Conservation (phyloP, 2,329 filamentous ascomycete species). For the Thyridium curvatum region DNA sequence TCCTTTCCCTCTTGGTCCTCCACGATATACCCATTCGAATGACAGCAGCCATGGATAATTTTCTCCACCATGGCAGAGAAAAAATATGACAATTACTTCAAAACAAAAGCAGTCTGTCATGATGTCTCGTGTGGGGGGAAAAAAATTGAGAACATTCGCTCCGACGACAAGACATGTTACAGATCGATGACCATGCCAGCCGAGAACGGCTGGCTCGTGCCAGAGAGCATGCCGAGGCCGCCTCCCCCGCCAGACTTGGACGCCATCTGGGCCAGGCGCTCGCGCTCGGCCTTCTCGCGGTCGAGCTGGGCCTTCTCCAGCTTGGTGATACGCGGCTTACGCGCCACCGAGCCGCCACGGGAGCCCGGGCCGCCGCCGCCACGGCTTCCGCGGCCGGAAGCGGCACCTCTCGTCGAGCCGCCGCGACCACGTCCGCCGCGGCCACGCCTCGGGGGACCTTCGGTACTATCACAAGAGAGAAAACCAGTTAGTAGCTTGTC, state of each 20-base stretch:
- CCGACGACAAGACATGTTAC: neutral
- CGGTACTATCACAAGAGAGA: slow-evolving; percentile 44
- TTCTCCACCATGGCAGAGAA: no score
- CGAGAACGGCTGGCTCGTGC: slow-evolving; percentile 5
- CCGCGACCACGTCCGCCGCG: slow-evolving; percentile 43
- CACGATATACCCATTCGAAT: no score
- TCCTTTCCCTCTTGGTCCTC: no score
- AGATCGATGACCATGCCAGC: slow-evolving; percentile 9
- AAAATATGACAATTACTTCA: no score
- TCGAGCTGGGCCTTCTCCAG: slow-evolving; percentile 77
- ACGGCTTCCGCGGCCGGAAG: slow-evolving; percentile 52
- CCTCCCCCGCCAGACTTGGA: slow-evolving; percentile 20
- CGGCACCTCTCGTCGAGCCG: slow-evolving; percentile 52
- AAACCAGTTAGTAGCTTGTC: no score
- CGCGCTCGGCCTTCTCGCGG: slow-evolving; percentile 71
- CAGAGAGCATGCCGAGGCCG: slow-evolving; percentile 3
- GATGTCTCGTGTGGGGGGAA: no score
- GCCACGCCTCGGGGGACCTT: slow-evolving; percentile 66
- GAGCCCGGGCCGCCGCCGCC: slow-evolving; percentile 57
- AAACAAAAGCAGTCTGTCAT: no score
- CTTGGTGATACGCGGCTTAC: slow-evolving; percentile 83
- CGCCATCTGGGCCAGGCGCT: slow-evolving; percentile 38
- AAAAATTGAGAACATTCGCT: no score
- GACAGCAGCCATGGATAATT: no score
- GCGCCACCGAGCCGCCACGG: slow-evolving; percentile 64